phyloP scores from a whole-genome alignment of 345 rosid genomes.

The Hevea brasiliensis region DNA sequence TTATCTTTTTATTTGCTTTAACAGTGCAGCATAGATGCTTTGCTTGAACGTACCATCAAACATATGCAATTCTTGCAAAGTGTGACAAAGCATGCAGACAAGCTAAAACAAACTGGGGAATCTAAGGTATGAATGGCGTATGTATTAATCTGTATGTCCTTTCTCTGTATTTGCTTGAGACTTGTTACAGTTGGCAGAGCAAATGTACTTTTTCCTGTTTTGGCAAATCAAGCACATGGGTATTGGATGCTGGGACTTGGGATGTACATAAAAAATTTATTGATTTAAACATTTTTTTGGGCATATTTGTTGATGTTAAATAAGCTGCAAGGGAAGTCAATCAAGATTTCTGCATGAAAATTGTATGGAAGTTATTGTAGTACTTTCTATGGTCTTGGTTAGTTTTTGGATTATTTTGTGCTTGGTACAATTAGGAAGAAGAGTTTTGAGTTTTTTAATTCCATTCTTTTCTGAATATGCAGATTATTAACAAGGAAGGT shows the following conservation, averaged over 20 bases:
- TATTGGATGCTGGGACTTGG: background rate
- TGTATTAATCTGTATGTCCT: background rate
- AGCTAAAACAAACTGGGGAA: slow-evolving; percentile 76
- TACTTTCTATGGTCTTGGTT: background rate
- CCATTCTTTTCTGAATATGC: slow-evolving; percentile 22
- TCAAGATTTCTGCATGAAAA: background rate
- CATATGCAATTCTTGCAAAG: slow-evolving; percentile 99
- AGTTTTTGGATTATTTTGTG: background rate
- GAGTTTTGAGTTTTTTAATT: background rate
- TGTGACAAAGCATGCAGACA: slow-evolving; percentile 90
- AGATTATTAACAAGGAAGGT: slow-evolving; percentile 64
- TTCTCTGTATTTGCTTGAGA: background rate
- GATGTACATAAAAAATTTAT: background rate
- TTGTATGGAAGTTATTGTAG: background rate
- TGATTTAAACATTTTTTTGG: background rate
- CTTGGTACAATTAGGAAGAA: background rate
- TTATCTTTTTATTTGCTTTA: slow-evolving; percentile 22
- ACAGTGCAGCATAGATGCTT: slow-evolving; percentile 99
- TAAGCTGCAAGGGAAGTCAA: background rate
- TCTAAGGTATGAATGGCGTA: slow-evolving; percentile 55
- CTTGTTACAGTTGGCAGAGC: background rate
- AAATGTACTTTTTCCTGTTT: background rate
- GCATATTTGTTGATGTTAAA: background rate
- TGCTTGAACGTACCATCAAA: slow-evolving; percentile 88
- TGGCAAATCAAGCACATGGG: background rate